Percentiles rank a stretch among this genome's conserved stretches.
Evolutionary conservation across 345 rosid genomes (phyloP).

Genomic region (Syzygium aromaticum): DNA sequence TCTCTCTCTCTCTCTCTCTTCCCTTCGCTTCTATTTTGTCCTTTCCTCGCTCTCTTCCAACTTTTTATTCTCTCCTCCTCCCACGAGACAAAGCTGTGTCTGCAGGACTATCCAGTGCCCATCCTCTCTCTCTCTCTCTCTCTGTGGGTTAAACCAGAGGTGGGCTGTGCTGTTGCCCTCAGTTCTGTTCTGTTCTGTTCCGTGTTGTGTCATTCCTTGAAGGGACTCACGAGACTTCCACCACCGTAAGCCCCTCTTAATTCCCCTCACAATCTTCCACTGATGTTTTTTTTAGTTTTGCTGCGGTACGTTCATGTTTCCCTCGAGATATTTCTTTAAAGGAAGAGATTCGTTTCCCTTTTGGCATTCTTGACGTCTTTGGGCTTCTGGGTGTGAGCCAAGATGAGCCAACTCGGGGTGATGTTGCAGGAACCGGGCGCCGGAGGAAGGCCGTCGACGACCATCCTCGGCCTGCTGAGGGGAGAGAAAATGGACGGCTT

Average conservation of each 20-base stretch:
- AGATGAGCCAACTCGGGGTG: conserved; percentile 40
- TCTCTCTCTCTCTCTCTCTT: too few relatives aligned
- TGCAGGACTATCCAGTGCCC: neutral
- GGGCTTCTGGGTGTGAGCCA: neutral
- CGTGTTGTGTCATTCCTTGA: neutral
- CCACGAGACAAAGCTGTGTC: neutral
- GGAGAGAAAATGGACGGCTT: conserved; percentile 45
- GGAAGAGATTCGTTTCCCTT: neutral
- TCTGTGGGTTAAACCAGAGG: neutral
- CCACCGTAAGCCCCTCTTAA: conserved; percentile 2
- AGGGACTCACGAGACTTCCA: conserved; percentile 35
- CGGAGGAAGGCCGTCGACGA: conserved; percentile 19
- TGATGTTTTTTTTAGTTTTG: neutral
- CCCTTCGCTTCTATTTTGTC: conserved; percentile 10
- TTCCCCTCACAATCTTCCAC: neutral
- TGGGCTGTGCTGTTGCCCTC: neutral
- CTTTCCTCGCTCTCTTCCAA: neutral
- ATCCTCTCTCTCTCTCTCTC: neutral
- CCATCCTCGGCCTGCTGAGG: conserved; percentile 43
- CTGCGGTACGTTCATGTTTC: too few relatives aligned
- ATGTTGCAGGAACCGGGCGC: conserved; percentile 30
- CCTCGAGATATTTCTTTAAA: neutral
- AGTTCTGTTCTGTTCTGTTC: neutral
- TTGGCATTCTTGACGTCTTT: neutral
- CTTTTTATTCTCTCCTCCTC: neutral